Base-by-base conservation (phyloP, 352 stramenopile genomes). In the Pythium monospermum region DNA sequence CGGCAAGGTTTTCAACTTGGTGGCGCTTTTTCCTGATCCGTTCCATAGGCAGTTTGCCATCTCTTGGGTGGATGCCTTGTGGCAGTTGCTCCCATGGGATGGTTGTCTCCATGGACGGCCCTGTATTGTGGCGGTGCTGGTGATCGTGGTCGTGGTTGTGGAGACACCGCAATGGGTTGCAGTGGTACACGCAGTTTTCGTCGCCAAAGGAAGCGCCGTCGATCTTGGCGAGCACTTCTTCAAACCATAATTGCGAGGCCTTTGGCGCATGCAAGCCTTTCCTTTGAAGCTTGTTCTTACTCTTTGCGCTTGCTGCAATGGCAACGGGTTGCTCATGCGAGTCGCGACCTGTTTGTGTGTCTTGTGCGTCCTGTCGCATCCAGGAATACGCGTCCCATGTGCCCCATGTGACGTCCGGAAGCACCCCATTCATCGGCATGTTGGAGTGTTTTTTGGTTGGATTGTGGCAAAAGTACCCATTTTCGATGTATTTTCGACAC, bases 1-100 rank as follows among this genome's bases (percentile, higher is more conserved):
- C 60, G 3, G 69, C 78, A 32, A 91, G 59, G 48, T 91, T 91
- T 38, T 91, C 81, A 28, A 91, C 78, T 60, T 91, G 81, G 2
- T 79, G 76, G 5, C 71, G 70, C 53, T 91, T 91, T 62, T 85
- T 89, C 30, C 64, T 67, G 38, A 73, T 71, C 44, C 78, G 74
- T 27, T 73, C 42, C 3, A 49, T 52, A 7, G 70, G 65, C 26
- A 91, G 59, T 36, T 87, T 80, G 49, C 81, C 81, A 28, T 87
- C 74, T 27, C 71, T 63, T 12, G 81, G 81, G 36, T 89, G 78
- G 47, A 91, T 86, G 21, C 81, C 77, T 6, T 67, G 53, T 2
- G 81, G 81, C 28, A 91, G 58, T 25, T 67, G 39, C 7, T 59
- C 49, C 81, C 81, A 91, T 12, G 77, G 77, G 42, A 91, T 89